A percentile compares a stretch with the other conserved stretches of the same genome.
Evolutionary conservation across 164 flowering plant species (phyloP).

Genomic region (Chimonanthus praecox): DNA sequence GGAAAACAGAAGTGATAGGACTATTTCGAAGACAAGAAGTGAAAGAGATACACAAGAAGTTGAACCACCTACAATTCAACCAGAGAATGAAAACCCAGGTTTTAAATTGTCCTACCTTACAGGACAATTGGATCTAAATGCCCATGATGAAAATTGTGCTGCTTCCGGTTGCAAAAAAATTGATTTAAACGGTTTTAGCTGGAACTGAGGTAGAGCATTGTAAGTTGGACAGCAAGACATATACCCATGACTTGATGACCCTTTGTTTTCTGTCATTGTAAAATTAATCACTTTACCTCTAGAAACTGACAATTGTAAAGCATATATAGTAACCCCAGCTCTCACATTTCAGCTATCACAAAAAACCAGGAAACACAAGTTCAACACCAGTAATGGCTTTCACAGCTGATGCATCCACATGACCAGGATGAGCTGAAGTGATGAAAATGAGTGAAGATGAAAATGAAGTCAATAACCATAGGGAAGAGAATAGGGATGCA

Average conservation of each 20-base stretch:
- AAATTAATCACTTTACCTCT: neutral
- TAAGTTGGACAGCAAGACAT: neutral
- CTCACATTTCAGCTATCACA: neutral
- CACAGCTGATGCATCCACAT: neutral
- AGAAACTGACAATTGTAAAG: neutral
- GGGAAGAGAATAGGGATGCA: neutral
- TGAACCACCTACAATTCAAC: constrained; percentile 15
- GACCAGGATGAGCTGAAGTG: neutral
- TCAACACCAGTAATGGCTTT: neutral
- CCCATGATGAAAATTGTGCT: constrained; percentile 43
- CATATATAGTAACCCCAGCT: neutral
- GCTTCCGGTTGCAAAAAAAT: constrained; percentile 49
- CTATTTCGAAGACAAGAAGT: constrained; percentile 21
- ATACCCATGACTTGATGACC: neutral
- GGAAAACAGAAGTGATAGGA: constrained; percentile 26
- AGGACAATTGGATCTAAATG: constrained; percentile 62
- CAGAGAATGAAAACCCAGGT: constrained; percentile 30
- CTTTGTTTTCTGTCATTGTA: neutral
- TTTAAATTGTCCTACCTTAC: constrained; percentile 28
- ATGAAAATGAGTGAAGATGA: neutral
- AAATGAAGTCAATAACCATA: neutral
- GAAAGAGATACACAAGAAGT: constrained; percentile 18
- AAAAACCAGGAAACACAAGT: neutral
- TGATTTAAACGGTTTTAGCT: constrained; percentile 83
- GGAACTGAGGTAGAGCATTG: constrained; percentile 42